phyloP scores from a whole-genome alignment of 306 rosid species.

The Mimosa bimucronata region DNA sequence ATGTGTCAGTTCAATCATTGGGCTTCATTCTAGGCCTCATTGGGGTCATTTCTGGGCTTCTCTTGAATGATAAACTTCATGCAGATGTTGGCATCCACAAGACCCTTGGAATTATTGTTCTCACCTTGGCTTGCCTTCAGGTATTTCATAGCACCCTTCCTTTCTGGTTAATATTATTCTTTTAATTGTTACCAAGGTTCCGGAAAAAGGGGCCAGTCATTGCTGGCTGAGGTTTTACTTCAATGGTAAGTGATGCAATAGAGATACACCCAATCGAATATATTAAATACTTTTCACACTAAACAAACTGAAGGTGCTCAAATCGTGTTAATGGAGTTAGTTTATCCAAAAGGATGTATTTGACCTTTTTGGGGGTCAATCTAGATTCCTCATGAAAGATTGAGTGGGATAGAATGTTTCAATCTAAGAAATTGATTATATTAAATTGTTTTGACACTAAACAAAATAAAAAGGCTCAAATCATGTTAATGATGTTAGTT shows the following conservation, averaged over 20 bases:
- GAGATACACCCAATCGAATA: no score
- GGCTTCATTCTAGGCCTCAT: slow-evolving; percentile 61
- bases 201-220: accelerated
- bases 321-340: no score
- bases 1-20: slow-evolving; percentile 52
- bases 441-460: no score
- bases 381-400: no score
- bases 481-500: no score
- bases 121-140: slow-evolving; percentile 70
- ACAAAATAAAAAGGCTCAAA: no score
- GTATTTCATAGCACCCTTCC: slow-evolving; percentile 35
- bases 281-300: no score
- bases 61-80: slow-evolving; percentile 45
- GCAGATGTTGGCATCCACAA: slow-evolving; percentile 55
- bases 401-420: no score
- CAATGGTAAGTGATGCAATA: background rate
- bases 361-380: no score
- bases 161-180: background rate
- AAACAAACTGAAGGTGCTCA: no score
- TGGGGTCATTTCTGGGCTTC: slow-evolving; percentile 63
- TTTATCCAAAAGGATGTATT: no score
- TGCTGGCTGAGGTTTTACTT: background rate
- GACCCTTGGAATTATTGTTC: slow-evolving; percentile 66
- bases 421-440: no score
- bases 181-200: background rate